Conservation (phyloP, 768 basidiomycete species). For the Hemileccinum rubropunctum region DNA sequence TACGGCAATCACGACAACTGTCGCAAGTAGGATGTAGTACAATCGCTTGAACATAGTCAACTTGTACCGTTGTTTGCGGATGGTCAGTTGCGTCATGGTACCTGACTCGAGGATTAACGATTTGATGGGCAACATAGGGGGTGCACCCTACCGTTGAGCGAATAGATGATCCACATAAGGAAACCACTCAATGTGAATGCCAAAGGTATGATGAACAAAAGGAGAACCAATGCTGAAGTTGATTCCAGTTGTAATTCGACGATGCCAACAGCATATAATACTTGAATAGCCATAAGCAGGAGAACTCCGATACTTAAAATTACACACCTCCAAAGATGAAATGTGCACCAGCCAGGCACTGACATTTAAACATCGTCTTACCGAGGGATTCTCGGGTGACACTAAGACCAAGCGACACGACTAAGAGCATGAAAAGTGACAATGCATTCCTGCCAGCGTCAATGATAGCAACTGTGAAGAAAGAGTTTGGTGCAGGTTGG, state of each 20-base stretch:
- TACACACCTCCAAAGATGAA: constrained; percentile 90
- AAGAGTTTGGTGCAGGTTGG: constrained; percentile 1
- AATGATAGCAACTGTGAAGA: constrained; percentile 76
- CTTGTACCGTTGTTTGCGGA: constrained; percentile 85
- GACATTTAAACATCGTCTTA: constrained; percentile 77
- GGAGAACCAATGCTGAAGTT: constrained; percentile 77
- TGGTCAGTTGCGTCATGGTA: constrained; percentile 82
- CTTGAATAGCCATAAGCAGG: constrained; percentile 37
- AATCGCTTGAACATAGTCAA: constrained; percentile 85
- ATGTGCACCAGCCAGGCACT: constrained; percentile 78
- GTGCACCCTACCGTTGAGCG: constrained; percentile 68
- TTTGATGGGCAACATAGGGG: background rate
- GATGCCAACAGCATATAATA: constrained; percentile 91
- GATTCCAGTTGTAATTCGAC: constrained; percentile 91
- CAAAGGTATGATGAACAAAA: constrained; percentile 91
- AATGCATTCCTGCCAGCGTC: constrained; percentile 93
- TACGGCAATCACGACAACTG: constrained; percentile 76
- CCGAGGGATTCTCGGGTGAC: constrained; percentile 91
- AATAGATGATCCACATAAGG: constrained; percentile 93
- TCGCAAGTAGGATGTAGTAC: constrained; percentile 78
- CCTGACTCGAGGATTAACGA: constrained; percentile 41
- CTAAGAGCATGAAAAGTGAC: constrained; percentile 92
- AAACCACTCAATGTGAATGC: constrained; percentile 95
- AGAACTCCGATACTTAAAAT: background rate
- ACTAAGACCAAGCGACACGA: constrained; percentile 89